A percentile compares a stretch with the other conserved stretches of the same genome.
phyloP scores from a whole-genome alignment of 768 basidiomycete genomes.

The Trametes cingulata region DNA sequence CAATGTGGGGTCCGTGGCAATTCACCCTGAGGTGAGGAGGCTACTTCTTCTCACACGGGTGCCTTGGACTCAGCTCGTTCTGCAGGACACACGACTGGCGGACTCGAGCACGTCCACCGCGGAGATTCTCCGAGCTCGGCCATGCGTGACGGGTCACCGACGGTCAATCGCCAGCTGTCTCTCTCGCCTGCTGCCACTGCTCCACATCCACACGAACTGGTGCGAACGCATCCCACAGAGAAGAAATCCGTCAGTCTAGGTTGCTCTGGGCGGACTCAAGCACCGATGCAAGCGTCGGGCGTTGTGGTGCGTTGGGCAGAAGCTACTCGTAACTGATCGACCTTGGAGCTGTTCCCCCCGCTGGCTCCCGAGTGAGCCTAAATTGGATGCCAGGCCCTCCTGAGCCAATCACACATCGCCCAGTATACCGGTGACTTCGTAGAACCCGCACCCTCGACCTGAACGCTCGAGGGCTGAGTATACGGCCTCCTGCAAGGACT shows the following conservation, averaged over 20 bases:
- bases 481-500: background rate
- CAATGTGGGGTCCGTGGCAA: no score
- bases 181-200: background rate
- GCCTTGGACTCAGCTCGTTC: background rate
- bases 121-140: background rate
- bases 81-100: no score
- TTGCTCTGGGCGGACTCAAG: background rate
- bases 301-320: background rate
- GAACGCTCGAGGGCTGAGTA: background rate
- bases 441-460: background rate
- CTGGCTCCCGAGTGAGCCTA: background rate
- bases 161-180: background rate
- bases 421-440: background rate
- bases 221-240: constrained; percentile 6
- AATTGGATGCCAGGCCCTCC: background rate
- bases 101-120: background rate
- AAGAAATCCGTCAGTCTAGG: constrained; percentile 2
- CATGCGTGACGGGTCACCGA: background rate
- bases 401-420: background rate
- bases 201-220: constrained; percentile 5
- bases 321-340: background rate
- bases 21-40: no score
- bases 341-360: background rate
- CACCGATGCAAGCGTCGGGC: background rate
- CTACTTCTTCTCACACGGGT: background rate